Percentiles rank a stretch among this genome's conserved stretches.
phyloP scores from a whole-genome alignment of 1,284 basidiomycete genomes.

The Malassezia sp. region DNA sequence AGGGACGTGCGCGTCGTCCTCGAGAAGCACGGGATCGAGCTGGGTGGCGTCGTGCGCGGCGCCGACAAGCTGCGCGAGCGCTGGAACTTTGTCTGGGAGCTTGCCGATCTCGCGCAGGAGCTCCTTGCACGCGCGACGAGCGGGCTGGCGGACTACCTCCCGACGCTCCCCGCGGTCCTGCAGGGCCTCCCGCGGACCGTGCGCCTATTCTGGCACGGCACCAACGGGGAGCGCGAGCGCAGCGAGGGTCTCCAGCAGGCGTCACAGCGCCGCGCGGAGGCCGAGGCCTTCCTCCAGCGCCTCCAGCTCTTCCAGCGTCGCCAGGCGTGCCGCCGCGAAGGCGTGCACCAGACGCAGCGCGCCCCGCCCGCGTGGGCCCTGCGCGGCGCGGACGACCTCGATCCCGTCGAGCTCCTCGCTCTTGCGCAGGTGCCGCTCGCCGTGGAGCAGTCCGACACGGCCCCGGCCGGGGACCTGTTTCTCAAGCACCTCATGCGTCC shows the following conservation, averaged over 20 bases:
- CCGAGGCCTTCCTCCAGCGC: background rate
- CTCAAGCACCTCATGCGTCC: constrained; percentile 22
- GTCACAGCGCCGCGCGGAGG: background rate
- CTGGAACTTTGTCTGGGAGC: background rate
- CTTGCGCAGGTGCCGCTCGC: constrained; percentile 4
- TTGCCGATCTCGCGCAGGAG: too few relatives aligned
- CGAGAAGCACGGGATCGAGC: constrained; percentile 1
- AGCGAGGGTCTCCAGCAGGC: constrained; percentile 12
- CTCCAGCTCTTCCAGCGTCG: background rate
- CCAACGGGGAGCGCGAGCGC: constrained; percentile 30
- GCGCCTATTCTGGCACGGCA: constrained; percentile 40
- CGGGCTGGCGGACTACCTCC: constrained; percentile 15
- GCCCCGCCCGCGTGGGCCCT: background rate
- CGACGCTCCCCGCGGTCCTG: constrained; percentile 18
- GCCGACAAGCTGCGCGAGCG: constrained; percentile 8
- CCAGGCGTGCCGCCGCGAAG: background rate
- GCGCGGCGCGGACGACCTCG: constrained; percentile 1
- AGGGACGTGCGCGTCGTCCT: constrained; percentile 22
- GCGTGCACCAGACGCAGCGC: background rate
- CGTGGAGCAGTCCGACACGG: too few relatives aligned
- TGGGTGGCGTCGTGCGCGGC: constrained; percentile 9
- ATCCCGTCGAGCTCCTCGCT: constrained; percentile 7
- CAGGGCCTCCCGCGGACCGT: constrained; percentile 18
- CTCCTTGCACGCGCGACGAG: too few relatives aligned
- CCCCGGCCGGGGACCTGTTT: constrained; percentile 11